Evolutionary conservation across 2,329 filamentous ascomycete species (phyloP), one percentile per base, ranked within the genome.

Genomic region (Aureobasidium sp.): DNA sequence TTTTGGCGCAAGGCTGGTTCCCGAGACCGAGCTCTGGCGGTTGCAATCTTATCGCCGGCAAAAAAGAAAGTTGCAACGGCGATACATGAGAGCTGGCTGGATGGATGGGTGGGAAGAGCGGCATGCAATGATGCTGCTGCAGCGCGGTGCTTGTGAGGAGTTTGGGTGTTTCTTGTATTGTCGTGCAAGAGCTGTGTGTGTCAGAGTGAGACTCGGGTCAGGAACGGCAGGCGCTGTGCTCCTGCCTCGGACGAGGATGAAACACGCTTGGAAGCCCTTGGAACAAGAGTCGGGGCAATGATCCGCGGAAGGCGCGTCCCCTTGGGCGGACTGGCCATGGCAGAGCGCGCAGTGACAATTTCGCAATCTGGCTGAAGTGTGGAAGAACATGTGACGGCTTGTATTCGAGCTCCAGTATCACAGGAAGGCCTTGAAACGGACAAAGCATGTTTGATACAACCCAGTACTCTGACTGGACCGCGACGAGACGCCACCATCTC

Each of bases 21-120:
- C 35, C 33, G 40, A 23, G 53, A 40, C 53, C 53, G 27, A 46
- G 53, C 53, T 45, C 53, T 46, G 29, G n/a, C 53, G 23, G 53
- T 46, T 57, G 40, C 19, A 57, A 57, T 57, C 53, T 57, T 57
- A 57, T 46, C 53, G 40, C 37, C 38, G 29, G 38, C 29, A 57
- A 57, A 43, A 53, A 55, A 43, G 27, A 55, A 55, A 33, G 38
- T 25, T 55, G 37, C 21, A 55, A 55, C 51, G 51, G 38, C 1
- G 25, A 42, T 55, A 31, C 51, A 43, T 43, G 38, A 25, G 10
- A 8, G 42, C 29, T 29, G 27, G 19, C n/a, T 9, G 6, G 23
- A 17, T 33, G n/a, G 8, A 23, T 9, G 15, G 3, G 42, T 2
- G 27, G 2, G 15, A 33, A 19, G 5, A 21, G 1, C 31, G 25